Evolutionary conservation across 108 stramenopile species (phyloP).

Genomic region (Skeletonema menzelii): DNA sequence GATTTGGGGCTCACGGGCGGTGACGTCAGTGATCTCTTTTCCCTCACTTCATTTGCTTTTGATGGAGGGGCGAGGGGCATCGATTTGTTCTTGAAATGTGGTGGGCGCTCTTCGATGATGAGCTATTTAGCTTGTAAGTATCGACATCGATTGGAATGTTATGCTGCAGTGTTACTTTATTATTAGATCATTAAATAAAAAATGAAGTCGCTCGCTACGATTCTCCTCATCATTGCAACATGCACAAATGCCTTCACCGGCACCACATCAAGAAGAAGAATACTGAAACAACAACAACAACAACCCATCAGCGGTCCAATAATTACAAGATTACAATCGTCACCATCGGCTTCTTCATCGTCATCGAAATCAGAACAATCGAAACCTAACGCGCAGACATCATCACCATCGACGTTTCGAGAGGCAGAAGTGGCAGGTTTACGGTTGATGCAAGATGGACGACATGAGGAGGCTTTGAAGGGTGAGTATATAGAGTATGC

Average conservation of each 20-base stretch:
- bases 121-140: no score
- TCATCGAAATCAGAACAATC: conserved; percentile 6
- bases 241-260: conserved; percentile 26
- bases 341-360: neutral
- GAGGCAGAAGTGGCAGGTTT: conserved; percentile 82
- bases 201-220: neutral
- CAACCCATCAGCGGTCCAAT: neutral
- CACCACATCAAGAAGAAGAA: neutral
- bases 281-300: neutral
- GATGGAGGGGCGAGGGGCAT: neutral
- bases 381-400: neutral
- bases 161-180: no score
- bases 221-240: neutral
- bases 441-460: conserved; percentile 79
- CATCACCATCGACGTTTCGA: conserved; percentile 51
- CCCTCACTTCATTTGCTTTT: neutral
- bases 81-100: neutral
- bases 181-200: neutral
- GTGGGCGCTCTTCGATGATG: no score
- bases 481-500: conserved; percentile 49
- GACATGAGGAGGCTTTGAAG: conserved; percentile 65
- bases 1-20: neutral
- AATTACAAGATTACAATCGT: neutral
- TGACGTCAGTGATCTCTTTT: conserved; percentile 1
- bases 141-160: no score